A percentile compares a stretch with the other conserved stretches of the same genome.
These are phyloP conservation scores for Myriosclerotinia curreyana DNA, from an alignment of 2,329 filamentous ascomycete species.

Conservation along the genomic window DNA sequence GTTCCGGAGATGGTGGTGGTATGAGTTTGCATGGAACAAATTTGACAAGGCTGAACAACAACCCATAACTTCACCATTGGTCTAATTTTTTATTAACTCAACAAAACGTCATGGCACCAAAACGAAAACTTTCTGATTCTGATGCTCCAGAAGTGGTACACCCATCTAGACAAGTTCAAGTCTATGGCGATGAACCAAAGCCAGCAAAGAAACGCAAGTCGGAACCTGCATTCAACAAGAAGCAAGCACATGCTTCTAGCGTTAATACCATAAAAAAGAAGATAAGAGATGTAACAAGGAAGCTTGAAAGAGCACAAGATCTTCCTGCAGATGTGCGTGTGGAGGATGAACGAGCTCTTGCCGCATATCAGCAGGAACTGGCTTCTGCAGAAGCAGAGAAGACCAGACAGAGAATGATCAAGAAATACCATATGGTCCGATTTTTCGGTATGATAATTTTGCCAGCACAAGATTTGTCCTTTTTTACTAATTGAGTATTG, in stretches of 20 bases:
- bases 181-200: constrained; percentile 35
- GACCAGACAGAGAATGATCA: constrained; percentile 66
- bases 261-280: constrained; percentile 67
- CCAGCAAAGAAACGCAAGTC: constrained; percentile 37
- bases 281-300: constrained; percentile 65
- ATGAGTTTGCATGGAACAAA: not conserved
- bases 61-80: constrained; percentile 12
- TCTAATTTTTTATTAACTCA: constrained; percentile 7
- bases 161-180: constrained; percentile 37
- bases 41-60: constrained; percentile 22
- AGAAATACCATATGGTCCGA: constrained; percentile 77
- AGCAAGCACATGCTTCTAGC: constrained; percentile 39
- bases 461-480: not conserved
- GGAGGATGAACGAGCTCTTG: constrained; percentile 70
- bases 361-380: constrained; percentile 63
- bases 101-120: constrained; percentile 34
- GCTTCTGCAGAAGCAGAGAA: constrained; percentile 57
- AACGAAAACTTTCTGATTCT: constrained; percentile 34
- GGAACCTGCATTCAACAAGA: constrained; percentile 33
- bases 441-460: constrained; percentile 65
- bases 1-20: not conserved
- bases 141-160: constrained; percentile 35
- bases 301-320: constrained; percentile 57
- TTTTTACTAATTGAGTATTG: constrained; percentile 21
- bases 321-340: constrained; percentile 66